Evolutionary conservation across 2,329 filamentous ascomycete species (phyloP).

Genomic region (Grosmannia clavigera): DNA sequence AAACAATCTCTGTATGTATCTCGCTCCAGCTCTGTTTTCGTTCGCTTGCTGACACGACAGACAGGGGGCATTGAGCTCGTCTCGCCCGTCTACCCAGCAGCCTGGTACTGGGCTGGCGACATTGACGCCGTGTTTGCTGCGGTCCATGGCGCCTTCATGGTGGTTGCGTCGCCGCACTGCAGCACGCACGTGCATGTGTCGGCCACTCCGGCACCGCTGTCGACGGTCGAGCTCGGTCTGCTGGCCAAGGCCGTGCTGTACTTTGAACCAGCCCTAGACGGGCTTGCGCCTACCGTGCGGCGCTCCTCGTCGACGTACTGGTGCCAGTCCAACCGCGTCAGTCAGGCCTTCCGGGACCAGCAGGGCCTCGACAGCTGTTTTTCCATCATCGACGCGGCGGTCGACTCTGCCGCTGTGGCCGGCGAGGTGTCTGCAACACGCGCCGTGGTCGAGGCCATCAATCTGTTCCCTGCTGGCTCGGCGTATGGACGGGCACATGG

Average conservation of each 20-base stretch:
- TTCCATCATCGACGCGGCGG: slow-evolving; percentile 14
- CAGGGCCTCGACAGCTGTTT: slow-evolving; percentile 14
- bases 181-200: slow-evolving; percentile 27
- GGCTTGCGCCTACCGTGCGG: slow-evolving; percentile 16
- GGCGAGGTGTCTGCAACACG: not conserved
- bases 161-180: slow-evolving; percentile 18
- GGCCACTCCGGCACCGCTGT: slow-evolving; percentile 12
- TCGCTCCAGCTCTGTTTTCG: too few relatives aligned
- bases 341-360: slow-evolving; percentile 13
- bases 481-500: slow-evolving; percentile 20
- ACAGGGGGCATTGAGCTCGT: slow-evolving; percentile 14
- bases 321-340: slow-evolving; percentile 23
- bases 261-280: slow-evolving; percentile 23
- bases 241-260: slow-evolving; percentile 22
- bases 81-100: slow-evolving; percentile 21
- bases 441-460: slow-evolving; percentile 17
- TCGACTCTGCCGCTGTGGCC: slow-evolving; percentile 12
- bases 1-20: slow-evolving; percentile 20
- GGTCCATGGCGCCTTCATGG: slow-evolving; percentile 15
- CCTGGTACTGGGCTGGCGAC: slow-evolving; percentile 18
- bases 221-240: slow-evolving; percentile 13
- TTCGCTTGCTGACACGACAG: not conserved
- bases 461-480: slow-evolving; percentile 19
- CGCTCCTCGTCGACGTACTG: slow-evolving; percentile 19
- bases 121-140: slow-evolving; percentile 20